Conservation (phyloP, 371 early-diverging fungal genomes). For the Dentiscutata heterogama region DNA sequence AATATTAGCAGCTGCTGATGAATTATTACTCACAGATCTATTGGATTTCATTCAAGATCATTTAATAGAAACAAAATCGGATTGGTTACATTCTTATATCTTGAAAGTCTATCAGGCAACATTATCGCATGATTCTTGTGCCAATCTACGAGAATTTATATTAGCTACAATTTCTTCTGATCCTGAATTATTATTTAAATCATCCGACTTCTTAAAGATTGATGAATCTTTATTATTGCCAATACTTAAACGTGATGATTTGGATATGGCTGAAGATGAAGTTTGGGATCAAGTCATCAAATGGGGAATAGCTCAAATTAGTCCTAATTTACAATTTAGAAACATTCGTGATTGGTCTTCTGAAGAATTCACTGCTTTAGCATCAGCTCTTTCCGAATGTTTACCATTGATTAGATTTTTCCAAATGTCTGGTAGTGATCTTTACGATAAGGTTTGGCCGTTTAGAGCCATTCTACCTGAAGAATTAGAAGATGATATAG, state of each 20-base stretch:
- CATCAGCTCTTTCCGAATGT: constrained; percentile 3
- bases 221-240: constrained; percentile 31
- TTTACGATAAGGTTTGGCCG: constrained; percentile 42
- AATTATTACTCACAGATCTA: constrained; percentile 22
- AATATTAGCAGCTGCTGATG: constrained; percentile 34
- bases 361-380: constrained; percentile 16
- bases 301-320: constrained; percentile 38
- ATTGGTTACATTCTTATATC: constrained; percentile 13
- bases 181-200: constrained; percentile 36
- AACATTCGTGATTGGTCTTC: constrained; percentile 10
- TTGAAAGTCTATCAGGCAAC: constrained; percentile 11
- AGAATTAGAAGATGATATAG: constrained; percentile 34
- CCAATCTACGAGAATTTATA: constrained; percentile 21
- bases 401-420: constrained; percentile 25
- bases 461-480: constrained; percentile 30
- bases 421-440: constrained; percentile 35
- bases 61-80: constrained; percentile 33
- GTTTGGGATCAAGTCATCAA: constrained; percentile 36
- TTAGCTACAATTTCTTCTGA: constrained; percentile 5
- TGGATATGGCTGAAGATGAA: constrained; percentile 32
- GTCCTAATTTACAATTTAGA: background rate
- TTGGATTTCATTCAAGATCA: constrained; percentile 39
- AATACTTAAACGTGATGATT: constrained; percentile 34
- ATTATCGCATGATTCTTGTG: constrained; percentile 16
- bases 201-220: background rate